Conservation (phyloP, 352 stramenopile species). For the Phytopythium chamaehyphon region DNA sequence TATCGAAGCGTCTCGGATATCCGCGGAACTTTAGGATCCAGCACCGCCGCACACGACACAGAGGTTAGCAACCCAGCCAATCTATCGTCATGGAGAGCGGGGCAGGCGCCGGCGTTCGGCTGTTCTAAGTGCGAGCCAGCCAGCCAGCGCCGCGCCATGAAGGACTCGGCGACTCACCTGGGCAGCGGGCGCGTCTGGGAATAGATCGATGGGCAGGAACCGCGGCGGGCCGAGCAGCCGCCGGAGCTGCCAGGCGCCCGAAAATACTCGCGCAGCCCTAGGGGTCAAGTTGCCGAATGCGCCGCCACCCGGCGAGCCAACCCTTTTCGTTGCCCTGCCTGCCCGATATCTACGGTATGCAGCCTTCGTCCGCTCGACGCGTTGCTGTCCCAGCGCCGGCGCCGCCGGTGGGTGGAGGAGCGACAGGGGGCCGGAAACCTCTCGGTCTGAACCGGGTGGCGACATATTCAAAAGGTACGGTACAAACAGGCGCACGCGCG, state of each 20-base stretch:
- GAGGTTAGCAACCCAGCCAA: too few species aligned
- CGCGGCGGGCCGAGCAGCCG: too few species aligned
- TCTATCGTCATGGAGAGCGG: too few species aligned
- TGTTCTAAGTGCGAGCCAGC: too few species aligned
- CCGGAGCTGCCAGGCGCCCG: neutral
- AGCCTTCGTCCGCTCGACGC: neutral
- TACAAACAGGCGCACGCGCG: neutral
- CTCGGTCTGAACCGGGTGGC: neutral
- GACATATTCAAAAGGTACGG: conserved; percentile 1
- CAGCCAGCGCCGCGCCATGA: too few species aligned
- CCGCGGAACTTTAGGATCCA: too few species aligned
- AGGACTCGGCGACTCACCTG: too few species aligned
- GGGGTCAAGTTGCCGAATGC: conserved; percentile 10
- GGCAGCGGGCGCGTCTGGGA: too few species aligned
- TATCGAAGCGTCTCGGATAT: too few species aligned
- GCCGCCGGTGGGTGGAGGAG: conserved; percentile 1
- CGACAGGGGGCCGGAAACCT: conserved; percentile 4
- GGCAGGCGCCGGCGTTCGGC: too few species aligned
- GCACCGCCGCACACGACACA: too few species aligned
- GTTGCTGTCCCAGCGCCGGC: conserved; percentile 2
- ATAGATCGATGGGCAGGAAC: too few species aligned
- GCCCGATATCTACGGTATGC: conserved; percentile 2
- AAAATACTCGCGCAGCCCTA: conserved; percentile 6
- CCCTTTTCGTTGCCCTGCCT: neutral
- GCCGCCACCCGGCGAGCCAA: neutral